Evolutionary conservation across 345 rosid species (phyloP).

Genomic region (Rubroshorea leprosula): DNA sequence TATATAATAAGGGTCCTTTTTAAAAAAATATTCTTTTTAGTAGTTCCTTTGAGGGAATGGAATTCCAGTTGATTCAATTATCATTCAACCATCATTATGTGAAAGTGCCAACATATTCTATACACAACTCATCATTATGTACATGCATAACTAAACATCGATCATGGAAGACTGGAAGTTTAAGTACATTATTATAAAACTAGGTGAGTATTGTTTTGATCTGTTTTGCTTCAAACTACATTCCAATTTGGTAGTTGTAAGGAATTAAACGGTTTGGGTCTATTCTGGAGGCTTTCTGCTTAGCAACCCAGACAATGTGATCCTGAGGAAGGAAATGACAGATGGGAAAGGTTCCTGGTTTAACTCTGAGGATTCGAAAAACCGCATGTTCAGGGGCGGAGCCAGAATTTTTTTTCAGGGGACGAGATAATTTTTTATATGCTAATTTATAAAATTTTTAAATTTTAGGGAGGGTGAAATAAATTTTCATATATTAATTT

Average conservation of each 20-base stretch:
- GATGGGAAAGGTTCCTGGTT: conserved; percentile 65
- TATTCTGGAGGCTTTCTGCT: conserved; percentile 22
- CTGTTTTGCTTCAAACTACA: conserved; percentile 9
- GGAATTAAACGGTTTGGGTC: conserved; percentile 8
- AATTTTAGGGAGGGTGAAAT: too few species aligned
- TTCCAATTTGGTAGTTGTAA: neutral
- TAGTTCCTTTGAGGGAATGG: too few species aligned
- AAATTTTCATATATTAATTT: too few species aligned
- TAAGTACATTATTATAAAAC: conserved; percentile 16
- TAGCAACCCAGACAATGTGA: conserved; percentile 56
- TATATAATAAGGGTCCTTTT: too few species aligned
- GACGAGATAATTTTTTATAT: too few species aligned
- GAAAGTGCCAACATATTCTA: conserved; percentile 8
- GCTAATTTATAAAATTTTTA: too few species aligned
- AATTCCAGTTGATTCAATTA: too few species aligned
- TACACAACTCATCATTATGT: neutral
- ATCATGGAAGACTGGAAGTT: too few species aligned
- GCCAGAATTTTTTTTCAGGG: too few species aligned
- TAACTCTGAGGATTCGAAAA: conserved; percentile 61
- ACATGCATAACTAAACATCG: conserved; percentile 8
- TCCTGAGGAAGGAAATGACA: conserved; percentile 86
- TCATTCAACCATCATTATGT: neutral
- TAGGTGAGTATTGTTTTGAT: neutral
- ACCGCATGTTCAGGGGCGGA: conserved; percentile 41
- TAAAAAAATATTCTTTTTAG: too few species aligned